Percentiles rank a stretch among this genome's conserved stretches.
Conservation (phyloP, 306 rosid species). For the Nissolia schottii region DNA sequence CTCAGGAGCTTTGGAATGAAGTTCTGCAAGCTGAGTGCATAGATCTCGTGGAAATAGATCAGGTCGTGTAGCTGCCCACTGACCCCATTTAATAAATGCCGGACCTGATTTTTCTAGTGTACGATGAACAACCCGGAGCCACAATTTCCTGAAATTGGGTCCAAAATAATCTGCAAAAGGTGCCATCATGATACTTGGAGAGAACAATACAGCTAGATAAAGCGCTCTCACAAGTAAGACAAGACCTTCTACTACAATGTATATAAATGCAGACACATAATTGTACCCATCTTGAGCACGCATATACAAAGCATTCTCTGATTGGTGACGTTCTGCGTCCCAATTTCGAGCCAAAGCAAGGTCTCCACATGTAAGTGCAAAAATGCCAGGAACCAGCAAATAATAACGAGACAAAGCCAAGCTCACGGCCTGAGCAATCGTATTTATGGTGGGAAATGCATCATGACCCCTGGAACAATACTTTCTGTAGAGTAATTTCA, state of each 20-base stretch:
- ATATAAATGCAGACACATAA: slow-evolving; percentile 43
- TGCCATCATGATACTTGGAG: slow-evolving; percentile 88
- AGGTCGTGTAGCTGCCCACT: slow-evolving; percentile 99
- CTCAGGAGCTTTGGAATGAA: slow-evolving; percentile 95
- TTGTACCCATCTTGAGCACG: slow-evolving; percentile 84
- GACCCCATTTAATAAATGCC: slow-evolving; percentile 99
- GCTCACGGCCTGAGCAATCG: slow-evolving; percentile 83
- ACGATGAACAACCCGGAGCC: slow-evolving; percentile 81
- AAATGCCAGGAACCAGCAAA: slow-evolving; percentile 74
- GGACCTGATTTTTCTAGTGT: slow-evolving; percentile 91
- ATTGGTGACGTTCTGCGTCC: slow-evolving; percentile 44
- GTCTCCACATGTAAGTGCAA: slow-evolving; percentile 75
- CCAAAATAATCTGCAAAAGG: slow-evolving; percentile 77
- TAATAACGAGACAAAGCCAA: slow-evolving; percentile 73
- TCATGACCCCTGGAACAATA: slow-evolving; percentile 36
- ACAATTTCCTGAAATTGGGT: slow-evolving; percentile 56
- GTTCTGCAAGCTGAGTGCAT: slow-evolving; percentile 74
- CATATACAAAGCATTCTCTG: slow-evolving; percentile 53
- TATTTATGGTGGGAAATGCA: slow-evolving; percentile 51
- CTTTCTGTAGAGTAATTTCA: slow-evolving; percentile 60
- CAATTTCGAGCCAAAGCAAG: slow-evolving; percentile 66
- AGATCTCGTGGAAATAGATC: slow-evolving; percentile 97
- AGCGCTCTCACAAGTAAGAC: slow-evolving; percentile 68
- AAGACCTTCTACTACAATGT: slow-evolving; percentile 56
- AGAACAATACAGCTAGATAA: slow-evolving; percentile 68